Evolutionary conservation across 768 basidiomycete species (phyloP).

Genomic region (Agaricus subrufescens): DNA sequence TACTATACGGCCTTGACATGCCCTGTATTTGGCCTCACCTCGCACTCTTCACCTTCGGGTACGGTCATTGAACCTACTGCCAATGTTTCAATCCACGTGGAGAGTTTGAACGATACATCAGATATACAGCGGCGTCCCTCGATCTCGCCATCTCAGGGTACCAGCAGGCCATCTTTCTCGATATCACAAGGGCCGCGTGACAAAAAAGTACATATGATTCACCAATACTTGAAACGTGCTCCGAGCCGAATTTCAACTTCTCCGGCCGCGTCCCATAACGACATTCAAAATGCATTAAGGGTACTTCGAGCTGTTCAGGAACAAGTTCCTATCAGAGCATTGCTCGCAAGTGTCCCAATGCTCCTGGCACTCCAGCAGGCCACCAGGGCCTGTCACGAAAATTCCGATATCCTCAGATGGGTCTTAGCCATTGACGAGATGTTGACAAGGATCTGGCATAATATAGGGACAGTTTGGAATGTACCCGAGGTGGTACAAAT

Average conservation of each 20-base stretch:
- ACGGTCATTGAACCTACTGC: neutral
- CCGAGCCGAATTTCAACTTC: conserved; percentile 36
- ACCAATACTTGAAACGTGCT: conserved; percentile 33
- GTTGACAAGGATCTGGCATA: conserved; percentile 59
- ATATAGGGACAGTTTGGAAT: conserved; percentile 70
- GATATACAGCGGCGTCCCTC: conserved; percentile 1
- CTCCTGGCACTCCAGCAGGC: conserved; percentile 66
- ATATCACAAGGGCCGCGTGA: conserved; percentile 41
- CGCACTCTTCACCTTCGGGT: conserved; percentile 32
- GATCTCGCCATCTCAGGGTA: conserved; percentile 7
- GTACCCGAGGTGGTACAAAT: conserved; percentile 46
- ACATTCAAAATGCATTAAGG: conserved; percentile 68
- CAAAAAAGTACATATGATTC: conserved; percentile 53
- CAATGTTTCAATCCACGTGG: neutral
- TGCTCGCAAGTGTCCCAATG: conserved; percentile 84
- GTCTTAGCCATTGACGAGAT: conserved; percentile 56
- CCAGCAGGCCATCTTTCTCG: conserved; percentile 34
- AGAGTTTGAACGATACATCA: neutral
- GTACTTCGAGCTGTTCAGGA: conserved; percentile 66
- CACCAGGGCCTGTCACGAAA: conserved; percentile 35
- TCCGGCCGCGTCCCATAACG: conserved; percentile 38
- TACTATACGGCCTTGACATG: conserved; percentile 75
- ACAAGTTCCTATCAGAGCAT: conserved; percentile 66
- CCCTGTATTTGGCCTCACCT: conserved; percentile 48
- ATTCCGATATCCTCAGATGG: conserved; percentile 37